phyloP scores from a whole-genome alignment of 75 land plant species.

The Cunninghamia lanceolata region DNA sequence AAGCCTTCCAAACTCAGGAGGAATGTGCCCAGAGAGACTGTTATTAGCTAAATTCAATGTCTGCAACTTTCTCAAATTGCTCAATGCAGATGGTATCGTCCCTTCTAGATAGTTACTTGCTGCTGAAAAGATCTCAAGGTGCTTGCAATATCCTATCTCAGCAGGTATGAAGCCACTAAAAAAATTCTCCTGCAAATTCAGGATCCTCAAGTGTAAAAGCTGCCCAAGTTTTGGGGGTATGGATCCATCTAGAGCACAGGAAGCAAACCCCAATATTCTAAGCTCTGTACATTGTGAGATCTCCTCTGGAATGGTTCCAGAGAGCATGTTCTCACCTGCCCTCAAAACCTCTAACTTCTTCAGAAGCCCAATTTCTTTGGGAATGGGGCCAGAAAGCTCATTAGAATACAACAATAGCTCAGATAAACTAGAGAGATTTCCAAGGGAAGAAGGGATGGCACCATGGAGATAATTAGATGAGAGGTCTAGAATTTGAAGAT shows the following conservation, averaged over 20 bases:
- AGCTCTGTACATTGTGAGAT: constrained; percentile 42
- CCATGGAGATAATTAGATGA: constrained; percentile 21
- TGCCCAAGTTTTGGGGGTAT: constrained; percentile 54
- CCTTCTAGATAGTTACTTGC: constrained; percentile 51
- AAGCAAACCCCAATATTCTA: constrained; percentile 47
- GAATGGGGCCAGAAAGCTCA: constrained; percentile 61
- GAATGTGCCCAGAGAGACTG: constrained; percentile 44
- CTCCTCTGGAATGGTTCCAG: constrained; percentile 60
- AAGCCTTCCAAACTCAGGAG: constrained; percentile 37
- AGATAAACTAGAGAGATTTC: constrained; percentile 37
- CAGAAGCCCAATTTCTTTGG: constrained; percentile 47
- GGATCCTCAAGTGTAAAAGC: constrained; percentile 27
- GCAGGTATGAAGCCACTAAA: constrained; percentile 64
- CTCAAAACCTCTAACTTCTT: constrained; percentile 41
- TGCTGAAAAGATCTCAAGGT: constrained; percentile 34
- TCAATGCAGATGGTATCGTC: constrained; percentile 46
- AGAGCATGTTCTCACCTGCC: constrained; percentile 55
- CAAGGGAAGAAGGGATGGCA: constrained; percentile 23
- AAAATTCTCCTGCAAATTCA: constrained; percentile 45
- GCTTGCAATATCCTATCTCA: constrained; percentile 49
- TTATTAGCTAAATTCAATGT: constrained; percentile 57
- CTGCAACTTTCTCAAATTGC: constrained; percentile 37
- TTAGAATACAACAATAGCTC: constrained; percentile 50
- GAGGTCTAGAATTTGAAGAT: constrained; percentile 25
- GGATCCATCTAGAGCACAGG: constrained; percentile 48